These are phyloP conservation scores for Debaryomyces fabryi DNA, from an alignment of 1,139 yeast species.

Conservation along the genomic window DNA sequence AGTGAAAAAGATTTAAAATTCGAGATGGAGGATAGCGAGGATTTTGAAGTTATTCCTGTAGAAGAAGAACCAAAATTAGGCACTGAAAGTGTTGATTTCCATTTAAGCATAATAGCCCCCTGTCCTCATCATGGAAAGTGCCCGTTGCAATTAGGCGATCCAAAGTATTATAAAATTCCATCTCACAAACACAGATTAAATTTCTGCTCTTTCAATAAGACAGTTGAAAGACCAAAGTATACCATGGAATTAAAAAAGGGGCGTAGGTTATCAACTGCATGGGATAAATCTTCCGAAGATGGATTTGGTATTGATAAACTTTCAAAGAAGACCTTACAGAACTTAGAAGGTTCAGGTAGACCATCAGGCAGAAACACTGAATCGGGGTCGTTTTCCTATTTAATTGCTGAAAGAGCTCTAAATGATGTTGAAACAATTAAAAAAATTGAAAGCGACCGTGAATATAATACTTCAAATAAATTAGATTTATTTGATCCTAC, in stretches of 20 bases:
- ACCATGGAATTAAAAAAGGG: constrained; percentile 85
- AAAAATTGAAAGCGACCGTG: constrained; percentile 38
- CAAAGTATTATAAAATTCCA: constrained; percentile 64
- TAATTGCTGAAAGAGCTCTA: constrained; percentile 65
- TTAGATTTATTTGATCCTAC: constrained; percentile 33
- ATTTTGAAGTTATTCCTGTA: constrained; percentile 40
- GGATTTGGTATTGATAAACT: constrained; percentile 50
- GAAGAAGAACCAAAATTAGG: constrained; percentile 18
- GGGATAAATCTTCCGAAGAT: constrained; percentile 62
- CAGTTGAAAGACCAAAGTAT: constrained; percentile 75
- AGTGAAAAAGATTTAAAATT: constrained; percentile 49
- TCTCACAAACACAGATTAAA: constrained; percentile 60
- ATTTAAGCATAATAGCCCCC: constrained; percentile 76
- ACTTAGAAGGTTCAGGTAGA: constrained; percentile 68
- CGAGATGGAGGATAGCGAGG: constrained; percentile 47
- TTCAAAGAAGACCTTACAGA: constrained; percentile 28
- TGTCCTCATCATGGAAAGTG: constrained; percentile 88
- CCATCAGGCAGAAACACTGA: constrained; percentile 75
- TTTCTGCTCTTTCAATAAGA: constrained; percentile 79
- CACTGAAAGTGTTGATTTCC: constrained; percentile 45
- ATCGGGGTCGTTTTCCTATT: constrained; percentile 72
- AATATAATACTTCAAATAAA: constrained; percentile 25
- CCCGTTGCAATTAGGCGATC: constrained; percentile 81
- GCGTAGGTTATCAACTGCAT: constrained; percentile 65
- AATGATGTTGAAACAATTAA: constrained; percentile 37